Conservation (phyloP, 306 rosid genomes). For the Medicago ruthenica region DNA sequence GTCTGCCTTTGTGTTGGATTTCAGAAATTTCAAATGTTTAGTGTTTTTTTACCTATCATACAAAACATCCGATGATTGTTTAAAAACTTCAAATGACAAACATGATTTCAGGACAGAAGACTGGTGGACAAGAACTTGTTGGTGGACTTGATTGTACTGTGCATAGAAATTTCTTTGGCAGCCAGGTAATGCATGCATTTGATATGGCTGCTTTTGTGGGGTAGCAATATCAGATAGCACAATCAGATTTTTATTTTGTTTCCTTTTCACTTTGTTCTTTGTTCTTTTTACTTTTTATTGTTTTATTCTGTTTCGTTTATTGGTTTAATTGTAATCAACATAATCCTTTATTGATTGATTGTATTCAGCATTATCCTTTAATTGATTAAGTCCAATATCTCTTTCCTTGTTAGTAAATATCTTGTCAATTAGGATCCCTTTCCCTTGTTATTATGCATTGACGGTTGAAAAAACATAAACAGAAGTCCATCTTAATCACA, state of each 20-base stretch:
- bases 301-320: not conserved
- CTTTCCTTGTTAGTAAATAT: not conserved
- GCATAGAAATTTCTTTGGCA: conserved; percentile 93
- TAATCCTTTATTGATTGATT: not conserved
- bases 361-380: not conserved
- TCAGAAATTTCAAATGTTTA: not conserved
- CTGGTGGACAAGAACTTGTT: conserved; percentile 83
- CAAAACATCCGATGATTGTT: conserved; percentile 6
- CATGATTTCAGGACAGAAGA: conserved; percentile 83
- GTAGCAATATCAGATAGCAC: not conserved
- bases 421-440: not conserved
- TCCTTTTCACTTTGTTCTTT: not conserved
- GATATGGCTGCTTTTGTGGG: not conserved
- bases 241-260: not conserved
- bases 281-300: not conserved
- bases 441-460: not conserved
- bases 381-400: not conserved
- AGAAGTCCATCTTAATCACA: not conserved
- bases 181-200: conserved; percentile 68
- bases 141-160: conserved; percentile 98
- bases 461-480: not conserved
- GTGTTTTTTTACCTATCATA: not conserved
- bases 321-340: not conserved
- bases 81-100: conserved; percentile 28
- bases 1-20: not conserved